Conservation (phyloP, 495 filamentous ascomycete species). For the Tuber indicum region DNA sequence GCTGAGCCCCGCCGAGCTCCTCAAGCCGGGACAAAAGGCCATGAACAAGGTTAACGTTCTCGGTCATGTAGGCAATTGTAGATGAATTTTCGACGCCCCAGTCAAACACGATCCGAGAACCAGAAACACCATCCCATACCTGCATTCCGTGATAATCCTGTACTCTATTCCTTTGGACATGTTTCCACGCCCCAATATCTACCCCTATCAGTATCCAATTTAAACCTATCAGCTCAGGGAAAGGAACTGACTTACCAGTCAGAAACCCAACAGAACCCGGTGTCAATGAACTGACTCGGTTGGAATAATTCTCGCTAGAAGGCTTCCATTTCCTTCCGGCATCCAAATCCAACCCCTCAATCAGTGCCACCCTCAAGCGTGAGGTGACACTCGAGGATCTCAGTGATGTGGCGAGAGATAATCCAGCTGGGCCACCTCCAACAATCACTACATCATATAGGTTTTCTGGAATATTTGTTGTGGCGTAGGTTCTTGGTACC, state of each 20-base stretch:
- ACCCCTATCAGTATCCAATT: neutral
- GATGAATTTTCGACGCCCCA: conserved; percentile 52
- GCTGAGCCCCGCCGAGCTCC: conserved; percentile 58
- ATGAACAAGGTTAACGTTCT: conserved; percentile 81
- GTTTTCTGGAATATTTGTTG: conserved; percentile 13
- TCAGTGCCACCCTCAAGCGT: conserved; percentile 72
- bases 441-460: conserved; percentile 95
- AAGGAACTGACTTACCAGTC: conserved; percentile 38
- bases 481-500: conserved; percentile 19
- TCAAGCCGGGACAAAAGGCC: conserved; percentile 65
- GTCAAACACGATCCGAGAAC: conserved; percentile 81
- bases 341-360: conserved; percentile 78
- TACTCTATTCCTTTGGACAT: conserved; percentile 61
- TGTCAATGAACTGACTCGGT: conserved; percentile 90
- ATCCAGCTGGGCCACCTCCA: conserved; percentile 90
- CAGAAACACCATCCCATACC: conserved; percentile 93
- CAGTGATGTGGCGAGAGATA: conserved; percentile 79
- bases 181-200: conserved; percentile 78
- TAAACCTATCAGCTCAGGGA: neutral
- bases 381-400: conserved; percentile 66
- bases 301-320: conserved; percentile 68
- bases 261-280: conserved; percentile 70
- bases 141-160: conserved; percentile 88
- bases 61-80: conserved; percentile 90
- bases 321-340: conserved; percentile 59